Conservation (phyloP, 371 early-diverging fungal species). For the Syncephalastrum racemosum region DNA sequence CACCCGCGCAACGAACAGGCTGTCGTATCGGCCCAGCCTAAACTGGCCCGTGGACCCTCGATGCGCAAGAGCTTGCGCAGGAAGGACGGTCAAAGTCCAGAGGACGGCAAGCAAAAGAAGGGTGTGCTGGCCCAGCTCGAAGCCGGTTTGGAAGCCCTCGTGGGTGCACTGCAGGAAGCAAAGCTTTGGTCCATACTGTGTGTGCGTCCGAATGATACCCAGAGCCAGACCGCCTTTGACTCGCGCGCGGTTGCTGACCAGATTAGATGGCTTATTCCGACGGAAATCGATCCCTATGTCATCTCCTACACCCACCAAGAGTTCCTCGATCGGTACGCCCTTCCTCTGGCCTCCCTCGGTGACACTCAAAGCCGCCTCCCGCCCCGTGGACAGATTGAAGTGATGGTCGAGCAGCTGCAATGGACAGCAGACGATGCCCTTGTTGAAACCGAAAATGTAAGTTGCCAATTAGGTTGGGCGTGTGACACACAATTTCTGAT, state of each 20-base stretch:
- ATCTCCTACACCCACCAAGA: slow-evolving; percentile 60
- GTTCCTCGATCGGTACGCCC: slow-evolving; percentile 71
- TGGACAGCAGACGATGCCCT: slow-evolving; percentile 70
- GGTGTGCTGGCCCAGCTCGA: slow-evolving; percentile 63
- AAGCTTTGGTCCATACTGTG: slow-evolving; percentile 86
- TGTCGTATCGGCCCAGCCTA: slow-evolving; percentile 54
- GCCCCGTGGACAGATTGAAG: slow-evolving; percentile 57
- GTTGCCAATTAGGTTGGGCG: not conserved
- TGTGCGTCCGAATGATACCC: slow-evolving; percentile 69
- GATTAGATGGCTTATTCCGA: slow-evolving; percentile 51
- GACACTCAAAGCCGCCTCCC: slow-evolving; percentile 42
- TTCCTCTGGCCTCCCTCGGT: slow-evolving; percentile 41
- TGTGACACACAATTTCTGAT: no score
- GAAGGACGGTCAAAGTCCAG: slow-evolving; percentile 9
- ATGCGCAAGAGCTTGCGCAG: slow-evolving; percentile 28
- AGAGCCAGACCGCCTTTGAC: slow-evolving; percentile 56
- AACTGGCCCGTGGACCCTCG: slow-evolving; percentile 53
- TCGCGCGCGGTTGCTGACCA: slow-evolving; percentile 58
- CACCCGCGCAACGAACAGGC: slow-evolving; percentile 58
- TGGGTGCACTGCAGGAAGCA: slow-evolving; percentile 79
- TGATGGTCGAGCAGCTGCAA: slow-evolving; percentile 55
- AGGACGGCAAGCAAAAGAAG: slow-evolving; percentile 4
- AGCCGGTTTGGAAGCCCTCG: slow-evolving; percentile 72
- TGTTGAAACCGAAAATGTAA: slow-evolving; percentile 64
- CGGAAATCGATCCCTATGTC: slow-evolving; percentile 58